Evolutionary conservation across 2,329 filamentous ascomycete species (phyloP), one percentile per base, ranked within the genome.

Genomic region (Magnaporthales sp.): DNA sequence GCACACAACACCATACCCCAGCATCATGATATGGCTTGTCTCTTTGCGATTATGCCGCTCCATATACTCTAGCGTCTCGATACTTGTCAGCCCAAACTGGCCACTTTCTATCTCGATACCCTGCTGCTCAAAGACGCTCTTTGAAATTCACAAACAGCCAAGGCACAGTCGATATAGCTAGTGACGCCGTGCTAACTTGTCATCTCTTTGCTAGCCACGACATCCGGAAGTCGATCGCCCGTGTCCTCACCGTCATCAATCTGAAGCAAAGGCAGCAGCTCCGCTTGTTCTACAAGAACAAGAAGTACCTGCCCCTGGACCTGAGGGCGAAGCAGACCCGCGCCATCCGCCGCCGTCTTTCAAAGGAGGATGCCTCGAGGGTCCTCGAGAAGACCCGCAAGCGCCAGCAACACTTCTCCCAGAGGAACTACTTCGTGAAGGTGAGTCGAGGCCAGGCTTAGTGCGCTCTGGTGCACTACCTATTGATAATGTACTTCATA

Each of bases 401-500:
- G 92, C 92, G 90, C 85, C 82, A 86, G 81, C 89, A 86, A 75
- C 94, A 99, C 86, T 99, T 99, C 88, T 95, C 95, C 74, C 92
- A 96, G 87, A 90, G 95, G 84, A 97, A 96, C 86, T 99, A 90
- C 84, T 95, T 95, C 82, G 91, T 99, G 83, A 99, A 98, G 94
- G 95, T 93, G 86, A 29, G 66, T 32, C 4, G 3, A n/a, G 32
- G 24, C 3, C 9, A 7, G 7, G 32, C 15, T 10, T 19, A 10
- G 11, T 11, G 19, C n/a, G 1, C 4, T 10, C 27, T 10, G 19
- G 24, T 54, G 8, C 1, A 29, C 8, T 11, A 10, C 19, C 13
- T 22, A 9, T n/a, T n/a, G 4, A 29, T 56, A 7, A 56, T 13
- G 13, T 8, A 9, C 19, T 9, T 4, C 13, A 54, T 66, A 32